A percentile compares a stretch with the other conserved stretches of the same genome.
phyloP scores from a whole-genome alignment of 1,284 basidiomycete genomes.

The Cerrena zonata region DNA sequence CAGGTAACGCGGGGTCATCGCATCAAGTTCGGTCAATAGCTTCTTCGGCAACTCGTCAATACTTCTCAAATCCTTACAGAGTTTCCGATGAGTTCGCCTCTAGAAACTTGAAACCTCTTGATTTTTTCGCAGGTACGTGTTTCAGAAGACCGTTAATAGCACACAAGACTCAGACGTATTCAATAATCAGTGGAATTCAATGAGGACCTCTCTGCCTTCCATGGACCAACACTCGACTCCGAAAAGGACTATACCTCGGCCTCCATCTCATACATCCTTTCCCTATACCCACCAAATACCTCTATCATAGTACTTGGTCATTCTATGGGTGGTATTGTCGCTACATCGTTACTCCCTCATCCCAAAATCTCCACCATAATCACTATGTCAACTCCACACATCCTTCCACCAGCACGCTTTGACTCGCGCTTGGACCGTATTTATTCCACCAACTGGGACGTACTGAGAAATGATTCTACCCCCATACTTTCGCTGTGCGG shows the following conservation, averaged over 20 bases:
- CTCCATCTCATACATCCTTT: slow-evolving; percentile 74
- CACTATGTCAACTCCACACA: slow-evolving; percentile 93
- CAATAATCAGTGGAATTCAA: slow-evolving; percentile 82
- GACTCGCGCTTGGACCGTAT: slow-evolving; percentile 75
- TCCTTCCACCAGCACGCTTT: slow-evolving; percentile 82
- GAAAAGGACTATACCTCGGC: slow-evolving; percentile 76
- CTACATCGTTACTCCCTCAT: slow-evolving; percentile 65
- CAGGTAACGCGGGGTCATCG: slow-evolving; percentile 94
- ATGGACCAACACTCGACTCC: slow-evolving; percentile 81
- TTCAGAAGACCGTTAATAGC: background rate
- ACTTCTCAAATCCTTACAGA: slow-evolving; percentile 52
- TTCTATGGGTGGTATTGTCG: slow-evolving; percentile 98
- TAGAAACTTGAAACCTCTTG: slow-evolving; percentile 53
- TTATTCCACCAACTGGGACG: slow-evolving; percentile 46
- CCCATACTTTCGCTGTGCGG: slow-evolving; percentile 87
- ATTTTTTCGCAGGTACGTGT: slow-evolving; percentile 64
- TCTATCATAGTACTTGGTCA: slow-evolving; percentile 81
- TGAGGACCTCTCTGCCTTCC: slow-evolving; percentile 94
- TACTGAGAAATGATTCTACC: slow-evolving; percentile 38
- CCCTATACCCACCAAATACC: slow-evolving; percentile 62
- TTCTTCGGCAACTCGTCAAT: slow-evolving; percentile 81
- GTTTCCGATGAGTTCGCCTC: slow-evolving; percentile 46
- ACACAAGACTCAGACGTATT: background rate
- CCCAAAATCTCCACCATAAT: slow-evolving; percentile 72
- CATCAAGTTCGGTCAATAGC: slow-evolving; percentile 93